Percentiles rank a stretch among this genome's conserved stretches.
Conservation (phyloP, 148 eudicot genomes). For the Diospyros kaki region DNA sequence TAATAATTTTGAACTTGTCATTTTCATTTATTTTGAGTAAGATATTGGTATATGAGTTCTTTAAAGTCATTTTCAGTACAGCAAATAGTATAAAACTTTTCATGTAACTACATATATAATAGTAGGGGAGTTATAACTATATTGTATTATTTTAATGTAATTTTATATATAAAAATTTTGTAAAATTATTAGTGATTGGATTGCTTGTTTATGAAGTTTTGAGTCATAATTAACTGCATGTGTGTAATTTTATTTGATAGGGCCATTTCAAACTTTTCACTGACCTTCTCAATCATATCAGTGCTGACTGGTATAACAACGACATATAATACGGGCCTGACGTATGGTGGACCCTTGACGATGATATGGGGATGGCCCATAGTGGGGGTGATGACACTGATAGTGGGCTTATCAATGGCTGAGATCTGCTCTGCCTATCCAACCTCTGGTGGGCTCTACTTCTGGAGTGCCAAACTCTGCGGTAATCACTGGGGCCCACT, state of each 20-base stretch:
- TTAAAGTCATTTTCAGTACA: too few relatives aligned
- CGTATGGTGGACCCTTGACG: slow-evolving; percentile 66
- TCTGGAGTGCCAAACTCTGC: slow-evolving; percentile 95
- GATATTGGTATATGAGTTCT: too few relatives aligned
- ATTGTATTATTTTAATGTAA: too few relatives aligned
- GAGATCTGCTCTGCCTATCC: slow-evolving; percentile 91
- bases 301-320: slow-evolving; percentile 86
- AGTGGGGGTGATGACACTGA: slow-evolving; percentile 72
- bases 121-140: too few relatives aligned
- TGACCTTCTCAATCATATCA: slow-evolving; percentile 82
- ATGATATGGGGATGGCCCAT: slow-evolving; percentile 77
- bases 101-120: too few relatives aligned
- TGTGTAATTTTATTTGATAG: slow-evolving; percentile 25
- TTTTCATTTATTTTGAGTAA: too few relatives aligned
- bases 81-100: too few relatives aligned
- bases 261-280: slow-evolving; percentile 78
- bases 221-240: too few relatives aligned
- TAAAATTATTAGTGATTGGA: too few relatives aligned
- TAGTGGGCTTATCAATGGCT: slow-evolving; percentile 85
- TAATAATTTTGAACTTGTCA: too few relatives aligned
- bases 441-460: slow-evolving; percentile 88
- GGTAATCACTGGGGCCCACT: slow-evolving; percentile 78
- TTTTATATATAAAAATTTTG: too few relatives aligned
- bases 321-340: slow-evolving; percentile 59
- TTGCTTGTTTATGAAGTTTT: too few relatives aligned